Evolutionary conservation across 768 basidiomycete genomes (phyloP).

Genomic region (Saitozyma sp.): DNA sequence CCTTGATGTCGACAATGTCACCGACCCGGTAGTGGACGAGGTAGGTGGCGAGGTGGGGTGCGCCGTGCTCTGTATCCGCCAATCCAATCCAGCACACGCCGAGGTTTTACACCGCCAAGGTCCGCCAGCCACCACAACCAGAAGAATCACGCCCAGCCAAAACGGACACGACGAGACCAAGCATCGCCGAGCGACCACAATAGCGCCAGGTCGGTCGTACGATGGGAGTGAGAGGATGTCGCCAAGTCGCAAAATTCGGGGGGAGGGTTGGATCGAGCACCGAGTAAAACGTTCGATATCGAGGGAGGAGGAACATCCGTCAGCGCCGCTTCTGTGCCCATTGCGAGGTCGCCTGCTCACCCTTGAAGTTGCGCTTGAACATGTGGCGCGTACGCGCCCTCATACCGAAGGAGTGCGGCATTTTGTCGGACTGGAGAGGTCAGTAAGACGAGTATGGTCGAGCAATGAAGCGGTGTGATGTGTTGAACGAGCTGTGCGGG

Average conservation of each 20-base stretch:
- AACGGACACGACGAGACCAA: conserved; percentile 2
- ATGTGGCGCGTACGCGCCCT: conserved; percentile 99
- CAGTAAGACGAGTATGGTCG: not conserved
- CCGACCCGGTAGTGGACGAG: conserved; percentile 90
- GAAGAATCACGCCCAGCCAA: not conserved
- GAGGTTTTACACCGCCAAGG: not conserved
- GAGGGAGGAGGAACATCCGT: conserved; percentile 5
- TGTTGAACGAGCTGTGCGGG: no score
- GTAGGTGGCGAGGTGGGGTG: conserved; percentile 87
- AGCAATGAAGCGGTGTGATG: no score
- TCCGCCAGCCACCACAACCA: not conserved
- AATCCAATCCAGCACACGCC: conserved; percentile 2
- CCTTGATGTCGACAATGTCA: conserved; percentile 99
- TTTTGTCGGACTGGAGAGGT: conserved; percentile 53
- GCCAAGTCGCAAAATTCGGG: not conserved
- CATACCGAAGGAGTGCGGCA: conserved; percentile 99
- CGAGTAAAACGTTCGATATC: not conserved
- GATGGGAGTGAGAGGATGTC: not conserved
- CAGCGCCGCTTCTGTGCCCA: conserved; percentile 16
- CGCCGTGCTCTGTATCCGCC: conserved; percentile 71
- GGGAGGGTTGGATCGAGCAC: not conserved
- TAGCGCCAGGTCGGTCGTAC: not conserved
- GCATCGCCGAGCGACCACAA: not conserved
- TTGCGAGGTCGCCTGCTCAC: conserved; percentile 57
- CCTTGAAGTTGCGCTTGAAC: conserved; percentile 99